Conservation (phyloP, 2,329 filamentous ascomycete genomes). For the Grosmannia serpens region DNA sequence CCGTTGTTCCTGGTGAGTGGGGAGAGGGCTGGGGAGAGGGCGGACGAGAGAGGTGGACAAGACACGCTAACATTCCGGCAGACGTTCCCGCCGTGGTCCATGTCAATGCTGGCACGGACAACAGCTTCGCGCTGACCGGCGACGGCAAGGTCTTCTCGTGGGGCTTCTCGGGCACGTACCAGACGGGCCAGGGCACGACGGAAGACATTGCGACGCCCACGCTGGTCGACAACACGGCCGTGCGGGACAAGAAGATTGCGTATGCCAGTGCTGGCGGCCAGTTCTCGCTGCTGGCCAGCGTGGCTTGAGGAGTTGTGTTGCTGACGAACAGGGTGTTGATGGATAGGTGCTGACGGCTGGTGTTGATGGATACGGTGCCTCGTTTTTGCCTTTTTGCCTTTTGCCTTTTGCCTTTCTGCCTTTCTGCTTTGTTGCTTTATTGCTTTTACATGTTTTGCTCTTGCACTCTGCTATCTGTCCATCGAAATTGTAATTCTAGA, state of each 20-base stretch:
- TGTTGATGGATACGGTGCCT: too few species aligned
- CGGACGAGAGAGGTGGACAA: neutral
- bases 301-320: slow-evolving; percentile 11
- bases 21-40: neutral
- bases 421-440: neutral
- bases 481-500: neutral
- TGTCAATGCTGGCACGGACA: slow-evolving; percentile 58
- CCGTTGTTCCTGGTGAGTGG: slow-evolving; percentile 41
- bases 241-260: slow-evolving; percentile 61
- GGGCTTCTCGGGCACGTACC: slow-evolving; percentile 73
- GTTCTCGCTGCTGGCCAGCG: slow-evolving; percentile 54
- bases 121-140: slow-evolving; percentile 57
- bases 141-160: slow-evolving; percentile 64
- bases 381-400: neutral
- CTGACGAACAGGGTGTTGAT: too few species aligned
- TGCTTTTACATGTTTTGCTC: neutral
- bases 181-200: slow-evolving; percentile 65
- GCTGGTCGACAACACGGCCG: slow-evolving; percentile 72
- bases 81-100: slow-evolving; percentile 39
- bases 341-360: too few species aligned
- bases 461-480: neutral
- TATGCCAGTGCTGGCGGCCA: slow-evolving; percentile 84
- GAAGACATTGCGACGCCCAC: slow-evolving; percentile 72
- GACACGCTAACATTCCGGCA: slow-evolving; percentile 8
- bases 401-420: neutral